These are phyloP conservation scores for Gamsiella multidivaricata DNA, from an alignment of 192 early-diverging fungal species.

Conservation along the genomic window DNA sequence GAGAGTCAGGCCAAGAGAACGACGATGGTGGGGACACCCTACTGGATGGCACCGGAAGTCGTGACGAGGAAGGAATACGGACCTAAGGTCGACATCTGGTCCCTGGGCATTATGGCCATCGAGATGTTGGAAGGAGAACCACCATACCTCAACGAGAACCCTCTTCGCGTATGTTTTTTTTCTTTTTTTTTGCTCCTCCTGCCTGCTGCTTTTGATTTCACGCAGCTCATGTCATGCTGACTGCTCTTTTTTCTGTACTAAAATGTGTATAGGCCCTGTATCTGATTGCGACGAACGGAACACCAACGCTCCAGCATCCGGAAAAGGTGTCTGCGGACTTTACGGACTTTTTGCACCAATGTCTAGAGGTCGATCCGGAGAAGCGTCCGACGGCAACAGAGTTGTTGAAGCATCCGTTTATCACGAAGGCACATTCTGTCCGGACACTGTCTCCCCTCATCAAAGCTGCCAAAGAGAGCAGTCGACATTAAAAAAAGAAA, in stretches of 20 bases:
- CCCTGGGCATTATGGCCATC: conserved; percentile 97
- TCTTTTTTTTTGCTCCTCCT: neutral
- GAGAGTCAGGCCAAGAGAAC: conserved; percentile 76
- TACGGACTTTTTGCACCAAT: conserved; percentile 83
- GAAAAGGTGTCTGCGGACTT: conserved; percentile 81
- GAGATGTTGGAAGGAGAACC: conserved; percentile 99
- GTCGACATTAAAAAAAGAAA: conserved; percentile 23
- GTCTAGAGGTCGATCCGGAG: conserved; percentile 86
- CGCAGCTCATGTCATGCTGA: conserved; percentile 27
- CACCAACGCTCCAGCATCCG: conserved; percentile 90
- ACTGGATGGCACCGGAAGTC: conserved; percentile 99
- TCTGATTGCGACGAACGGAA: conserved; percentile 96
- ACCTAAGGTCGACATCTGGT: conserved; percentile 96
- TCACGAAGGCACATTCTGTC: conserved; percentile 85
- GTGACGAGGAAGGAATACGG: conserved; percentile 93
- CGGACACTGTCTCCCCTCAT: conserved; percentile 86
- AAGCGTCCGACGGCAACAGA: conserved; percentile 83
- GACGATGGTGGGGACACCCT: conserved; percentile 89
- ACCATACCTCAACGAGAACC: conserved; percentile 96
- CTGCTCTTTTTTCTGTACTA: neutral
- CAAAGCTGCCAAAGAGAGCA: conserved; percentile 72
- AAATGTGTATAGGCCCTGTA: conserved; percentile 78
- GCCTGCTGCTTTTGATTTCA: conserved; percentile 12
- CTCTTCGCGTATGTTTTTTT: conserved; percentile 68
- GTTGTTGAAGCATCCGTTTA: conserved; percentile 86